Conservation (phyloP, 805 yeast genomes). For the Yarrowia deformans region DNA sequence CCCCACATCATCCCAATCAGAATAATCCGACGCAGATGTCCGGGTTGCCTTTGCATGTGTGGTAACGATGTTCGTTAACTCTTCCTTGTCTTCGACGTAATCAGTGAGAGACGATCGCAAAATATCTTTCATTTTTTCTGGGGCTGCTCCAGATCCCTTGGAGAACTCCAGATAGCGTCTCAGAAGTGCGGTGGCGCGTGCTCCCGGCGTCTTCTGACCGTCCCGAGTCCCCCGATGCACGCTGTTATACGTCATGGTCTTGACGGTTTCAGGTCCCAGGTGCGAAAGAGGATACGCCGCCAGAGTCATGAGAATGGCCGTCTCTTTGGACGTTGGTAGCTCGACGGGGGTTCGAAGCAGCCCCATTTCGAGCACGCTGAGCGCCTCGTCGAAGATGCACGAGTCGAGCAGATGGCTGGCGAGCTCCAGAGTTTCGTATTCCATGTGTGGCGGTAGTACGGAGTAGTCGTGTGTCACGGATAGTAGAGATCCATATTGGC, state of each 20-base stretch:
- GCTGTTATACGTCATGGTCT: constrained; percentile 3
- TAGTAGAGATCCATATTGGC: not conserved
- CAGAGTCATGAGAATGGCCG: constrained; percentile 14
- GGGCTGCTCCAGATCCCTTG: not conserved
- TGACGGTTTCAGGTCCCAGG: constrained; percentile 11
- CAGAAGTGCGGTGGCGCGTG: not conserved
- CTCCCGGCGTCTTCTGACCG: constrained; percentile 22
- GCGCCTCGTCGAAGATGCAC: constrained; percentile 27
- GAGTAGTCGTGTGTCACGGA: not conserved
- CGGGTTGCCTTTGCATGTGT: not conserved
- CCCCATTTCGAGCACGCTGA: not conserved
- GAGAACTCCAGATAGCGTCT: not conserved
- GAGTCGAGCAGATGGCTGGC: not conserved
- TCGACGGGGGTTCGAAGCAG: not conserved
- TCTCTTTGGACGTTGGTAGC: not conserved
- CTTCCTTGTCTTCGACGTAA: not conserved
- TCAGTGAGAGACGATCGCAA: not conserved
- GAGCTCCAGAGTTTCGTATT: not conserved
- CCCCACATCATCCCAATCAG: not conserved
- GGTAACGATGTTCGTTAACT: not conserved
- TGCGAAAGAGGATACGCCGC: constrained; percentile 26
- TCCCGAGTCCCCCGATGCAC: not conserved
- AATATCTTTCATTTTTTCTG: not conserved
- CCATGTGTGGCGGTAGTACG: not conserved
- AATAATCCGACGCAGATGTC: not conserved